phyloP scores from a whole-genome alignment of 1,139 yeast species.

The Protomyces inouyei region DNA sequence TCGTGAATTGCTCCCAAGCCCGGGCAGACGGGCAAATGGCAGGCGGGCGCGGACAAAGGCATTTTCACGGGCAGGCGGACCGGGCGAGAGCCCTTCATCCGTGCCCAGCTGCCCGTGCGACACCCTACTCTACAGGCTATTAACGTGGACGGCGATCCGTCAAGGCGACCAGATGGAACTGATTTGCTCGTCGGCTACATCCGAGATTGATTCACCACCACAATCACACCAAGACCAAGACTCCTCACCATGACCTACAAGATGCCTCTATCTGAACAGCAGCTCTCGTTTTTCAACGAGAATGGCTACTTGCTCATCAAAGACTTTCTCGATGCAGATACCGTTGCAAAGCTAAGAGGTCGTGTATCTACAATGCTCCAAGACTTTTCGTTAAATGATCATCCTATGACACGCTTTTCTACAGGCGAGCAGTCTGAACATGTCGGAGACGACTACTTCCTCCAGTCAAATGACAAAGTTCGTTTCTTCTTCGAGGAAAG shows the following conservation, averaged over 20 bases:
- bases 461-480: slow-evolving; percentile 64
- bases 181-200: too few species aligned
- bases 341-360: slow-evolving; percentile 43
- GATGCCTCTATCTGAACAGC: slow-evolving; percentile 33
- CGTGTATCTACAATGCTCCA: slow-evolving; percentile 48
- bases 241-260: background rate
- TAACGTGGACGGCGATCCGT: too few species aligned
- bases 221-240: too few species aligned
- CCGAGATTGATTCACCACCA: too few species aligned
- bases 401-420: slow-evolving; percentile 67
- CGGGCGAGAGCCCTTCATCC: too few species aligned
- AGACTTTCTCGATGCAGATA: slow-evolving; percentile 48
- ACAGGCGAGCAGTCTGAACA: slow-evolving; percentile 52
- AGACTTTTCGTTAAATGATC: slow-evolving; percentile 52
- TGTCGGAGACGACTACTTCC: slow-evolving; percentile 68
- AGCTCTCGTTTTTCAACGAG: slow-evolving; percentile 42
- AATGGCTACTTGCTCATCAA: slow-evolving; percentile 65
- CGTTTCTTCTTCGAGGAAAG: slow-evolving; percentile 68
- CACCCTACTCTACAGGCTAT: too few species aligned
- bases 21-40: too few species aligned
- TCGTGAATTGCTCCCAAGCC: too few species aligned
- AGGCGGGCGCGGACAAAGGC: too few species aligned
- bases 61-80: too few species aligned
- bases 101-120: too few species aligned
- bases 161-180: background rate